These are phyloP conservation scores for Solanum paucissectum DNA, from an alignment of 257 asterid species.

Conservation along the genomic window DNA sequence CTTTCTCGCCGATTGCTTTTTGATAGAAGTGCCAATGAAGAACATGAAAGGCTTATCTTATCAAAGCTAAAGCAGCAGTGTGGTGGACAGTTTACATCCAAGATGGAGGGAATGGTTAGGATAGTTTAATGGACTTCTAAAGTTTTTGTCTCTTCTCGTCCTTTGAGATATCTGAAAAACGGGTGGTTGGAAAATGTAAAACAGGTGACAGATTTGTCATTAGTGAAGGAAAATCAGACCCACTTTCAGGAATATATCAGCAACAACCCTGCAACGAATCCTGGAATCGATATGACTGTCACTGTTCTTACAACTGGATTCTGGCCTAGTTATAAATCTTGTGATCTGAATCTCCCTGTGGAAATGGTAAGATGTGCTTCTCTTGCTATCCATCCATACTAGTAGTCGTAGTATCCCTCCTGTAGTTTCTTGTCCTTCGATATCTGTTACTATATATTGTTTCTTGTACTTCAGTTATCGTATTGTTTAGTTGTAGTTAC, in stretches of 20 bases:
- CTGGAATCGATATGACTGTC: slow-evolving; percentile 37
- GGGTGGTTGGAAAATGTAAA: background rate
- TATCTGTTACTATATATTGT: background rate
- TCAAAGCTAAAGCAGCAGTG: slow-evolving; percentile 42
- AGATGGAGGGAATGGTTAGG: slow-evolving; percentile 62
- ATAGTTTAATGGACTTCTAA: background rate
- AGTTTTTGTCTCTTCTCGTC: background rate
- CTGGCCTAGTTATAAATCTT: slow-evolving; percentile 55
- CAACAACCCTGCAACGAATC: slow-evolving; percentile 11
- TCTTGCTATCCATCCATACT: background rate
- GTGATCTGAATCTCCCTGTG: slow-evolving; percentile 41
- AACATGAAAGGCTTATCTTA: slow-evolving; percentile 36
- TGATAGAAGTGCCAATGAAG: slow-evolving; percentile 35
- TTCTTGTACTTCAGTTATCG: background rate
- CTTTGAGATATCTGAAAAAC: background rate
- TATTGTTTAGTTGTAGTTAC: background rate
- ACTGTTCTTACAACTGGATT: slow-evolving; percentile 46
- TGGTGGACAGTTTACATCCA: slow-evolving; percentile 50
- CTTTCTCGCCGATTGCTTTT: slow-evolving; percentile 45
- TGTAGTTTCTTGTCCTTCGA: background rate
- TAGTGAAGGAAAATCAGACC: slow-evolving; percentile 33
- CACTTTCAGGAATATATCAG: slow-evolving; percentile 29
- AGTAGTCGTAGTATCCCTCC: background rate
- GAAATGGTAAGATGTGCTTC: slow-evolving; percentile 33
- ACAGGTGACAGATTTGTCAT: slow-evolving; percentile 42